Evolutionary conservation across 2,329 filamentous ascomycete genomes (phyloP), one percentile per base, ranked within the genome.

Genomic region (Mycosphaerella arachidis): DNA sequence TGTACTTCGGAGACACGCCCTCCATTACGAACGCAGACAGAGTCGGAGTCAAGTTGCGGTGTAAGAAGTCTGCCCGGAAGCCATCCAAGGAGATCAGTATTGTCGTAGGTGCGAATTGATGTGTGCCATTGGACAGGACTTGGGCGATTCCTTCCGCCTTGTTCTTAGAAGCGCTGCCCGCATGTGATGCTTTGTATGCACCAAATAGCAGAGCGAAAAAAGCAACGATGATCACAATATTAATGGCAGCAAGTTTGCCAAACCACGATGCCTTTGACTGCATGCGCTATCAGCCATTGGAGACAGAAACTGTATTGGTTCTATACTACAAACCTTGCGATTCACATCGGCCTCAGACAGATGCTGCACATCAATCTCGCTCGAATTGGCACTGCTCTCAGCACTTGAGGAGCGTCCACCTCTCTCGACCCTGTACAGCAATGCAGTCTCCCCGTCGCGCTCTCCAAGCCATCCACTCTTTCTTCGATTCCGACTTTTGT

Each of bases 41-140:
- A 1, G 88, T 86, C 0, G 93, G 94, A 1, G 93, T 97, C 33
- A 97, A 77, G 0, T 87, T 88, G 13, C 92, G 86, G 64, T 89
- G 84, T 45, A 99, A 79, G 70, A 97, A 97, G 73, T 97, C 94
- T 20, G 94, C 93, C 16, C 94, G 88, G 78, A 99, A 97, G 3
- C 94, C 94, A 75, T 99, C 94, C 18, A 99, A 82, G 50, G 92
- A 97, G 71, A 99, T 90, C 56, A 97, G 81, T 60, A 99, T 89
- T 1, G 94, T 97, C 0, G 94, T 99, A 0, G 92, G 92, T 9
- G 86, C 88, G 72, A 97, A 99, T 4, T 91, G 78, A 1, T 92
- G 89, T 0, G 92, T 96, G 56, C 94, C 94, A 73, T 99, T 99
- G 16, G 81, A 86, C 27, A 84, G 71, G 9, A 71, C 71, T 60